Conservation (phyloP, 164 flowering plant species). For the Taxillus chinensis region DNA sequence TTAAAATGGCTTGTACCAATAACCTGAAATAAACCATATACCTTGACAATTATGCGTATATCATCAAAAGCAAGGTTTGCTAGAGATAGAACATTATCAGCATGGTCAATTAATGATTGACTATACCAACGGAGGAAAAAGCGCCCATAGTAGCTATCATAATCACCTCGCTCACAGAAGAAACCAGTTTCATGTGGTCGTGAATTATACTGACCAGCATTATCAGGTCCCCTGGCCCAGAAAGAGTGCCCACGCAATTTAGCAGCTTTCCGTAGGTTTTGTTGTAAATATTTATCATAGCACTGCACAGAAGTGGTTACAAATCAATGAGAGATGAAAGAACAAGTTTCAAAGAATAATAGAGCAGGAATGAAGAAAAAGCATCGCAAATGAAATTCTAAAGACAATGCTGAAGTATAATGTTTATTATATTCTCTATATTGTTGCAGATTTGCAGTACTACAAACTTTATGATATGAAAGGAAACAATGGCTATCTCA, state of each 20-base stretch:
- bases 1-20: neutral
- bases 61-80: constrained; percentile 82
- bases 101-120: constrained; percentile 66
- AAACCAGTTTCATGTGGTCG: constrained; percentile 83
- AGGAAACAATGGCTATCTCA: too few species aligned
- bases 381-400: too few species aligned
- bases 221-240: constrained; percentile 89
- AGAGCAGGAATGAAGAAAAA: neutral
- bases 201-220: constrained; percentile 84
- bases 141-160: constrained; percentile 86
- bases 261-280: constrained; percentile 61
- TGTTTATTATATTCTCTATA: too few species aligned
- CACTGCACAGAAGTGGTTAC: constrained; percentile 37
- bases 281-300: constrained; percentile 75
- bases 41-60: constrained; percentile 64
- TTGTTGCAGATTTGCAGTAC: too few species aligned
- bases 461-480: too few species aligned
- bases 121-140: constrained; percentile 88
- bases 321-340: neutral
- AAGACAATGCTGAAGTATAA: too few species aligned
- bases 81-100: constrained; percentile 70
- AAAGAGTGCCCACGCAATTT: constrained; percentile 65
- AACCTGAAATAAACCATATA: constrained; percentile 11
- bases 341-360: neutral
- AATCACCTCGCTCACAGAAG: constrained; percentile 88